A percentile compares a stretch with the other conserved stretches of the same genome.
Conservation (phyloP, 176 grass and related monocot genomes). For the Areca catechu region DNA sequence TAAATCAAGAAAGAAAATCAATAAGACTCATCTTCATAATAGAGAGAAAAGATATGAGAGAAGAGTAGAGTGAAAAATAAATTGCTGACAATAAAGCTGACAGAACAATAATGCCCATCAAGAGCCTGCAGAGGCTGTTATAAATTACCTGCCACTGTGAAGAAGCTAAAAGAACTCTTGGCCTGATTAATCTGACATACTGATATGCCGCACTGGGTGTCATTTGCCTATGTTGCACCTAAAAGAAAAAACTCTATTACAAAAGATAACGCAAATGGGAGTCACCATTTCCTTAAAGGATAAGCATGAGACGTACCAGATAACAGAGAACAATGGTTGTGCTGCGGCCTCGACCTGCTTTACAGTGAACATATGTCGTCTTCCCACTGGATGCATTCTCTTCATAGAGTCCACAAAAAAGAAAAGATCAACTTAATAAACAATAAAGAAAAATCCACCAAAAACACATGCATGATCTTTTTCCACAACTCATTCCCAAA, state of each 20-base stretch:
- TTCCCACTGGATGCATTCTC: conserved; percentile 48
- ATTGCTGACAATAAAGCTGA: background rate
- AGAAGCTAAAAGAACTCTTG: conserved; percentile 75
- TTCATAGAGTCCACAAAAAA: background rate
- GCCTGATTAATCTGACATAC: conserved; percentile 67
- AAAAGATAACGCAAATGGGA: no score
- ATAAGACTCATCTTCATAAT: no score
- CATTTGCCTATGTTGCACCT: conserved; percentile 94
- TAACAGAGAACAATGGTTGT: conserved; percentile 96
- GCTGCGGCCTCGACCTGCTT: conserved; percentile 97
- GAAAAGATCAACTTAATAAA: background rate
- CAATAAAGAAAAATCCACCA: background rate
- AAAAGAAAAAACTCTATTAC: conserved; percentile 7
- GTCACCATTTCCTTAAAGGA: no score
- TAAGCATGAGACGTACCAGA: conserved; percentile 34
- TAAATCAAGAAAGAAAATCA: no score
- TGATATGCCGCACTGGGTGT: conserved; percentile 59
- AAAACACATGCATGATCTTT: no score
- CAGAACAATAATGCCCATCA: background rate
- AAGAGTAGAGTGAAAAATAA: no score
- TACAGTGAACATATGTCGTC: conserved; percentile 91
- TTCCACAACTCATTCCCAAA: no score
- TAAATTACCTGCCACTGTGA: conserved; percentile 63
- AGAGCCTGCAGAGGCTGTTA: background rate
- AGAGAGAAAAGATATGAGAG: no score